Conservation (phyloP, 345 rosid species). For the Lenwebbia sp. region DNA sequence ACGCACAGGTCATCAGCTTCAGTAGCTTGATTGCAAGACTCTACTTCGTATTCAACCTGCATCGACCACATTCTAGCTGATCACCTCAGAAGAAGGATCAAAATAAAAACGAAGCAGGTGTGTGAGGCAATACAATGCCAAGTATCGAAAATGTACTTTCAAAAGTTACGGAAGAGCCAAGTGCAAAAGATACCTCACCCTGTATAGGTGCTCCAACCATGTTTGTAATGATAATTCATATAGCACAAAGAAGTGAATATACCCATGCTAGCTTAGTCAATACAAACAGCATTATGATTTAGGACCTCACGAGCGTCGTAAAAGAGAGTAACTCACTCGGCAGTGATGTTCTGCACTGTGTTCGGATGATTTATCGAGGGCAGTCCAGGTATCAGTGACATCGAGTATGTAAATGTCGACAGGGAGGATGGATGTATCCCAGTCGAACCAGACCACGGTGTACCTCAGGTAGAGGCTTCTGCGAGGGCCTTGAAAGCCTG, state of each 20-base stretch:
- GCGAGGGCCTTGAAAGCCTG: conserved; percentile 36
- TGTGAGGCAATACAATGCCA: background rate
- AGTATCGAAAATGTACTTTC: background rate
- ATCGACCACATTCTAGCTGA: background rate
- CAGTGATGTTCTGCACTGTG: conserved; percentile 37
- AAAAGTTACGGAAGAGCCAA: background rate
- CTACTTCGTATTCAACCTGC: conserved; percentile 64
- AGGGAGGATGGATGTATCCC: conserved; percentile 51
- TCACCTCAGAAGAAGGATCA: background rate
- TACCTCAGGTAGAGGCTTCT: conserved; percentile 53
- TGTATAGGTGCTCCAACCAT: background rate
- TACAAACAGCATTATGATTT: background rate
- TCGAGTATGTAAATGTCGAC: conserved; percentile 62
- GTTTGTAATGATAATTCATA: background rate
- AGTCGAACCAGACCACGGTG: conserved; percentile 62
- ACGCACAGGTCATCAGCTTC: conserved; percentile 16
- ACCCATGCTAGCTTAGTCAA: background rate
- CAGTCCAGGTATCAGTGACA: conserved; percentile 58
- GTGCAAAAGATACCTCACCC: background rate
- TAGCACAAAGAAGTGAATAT: background rate
- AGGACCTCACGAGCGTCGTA: background rate
- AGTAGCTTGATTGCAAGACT: conserved; percentile 24
- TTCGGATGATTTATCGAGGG: conserved; percentile 21
- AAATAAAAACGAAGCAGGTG: background rate
- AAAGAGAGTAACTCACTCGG: conserved; percentile 24